Base-by-base conservation (phyloP, 306 rosid species). In the Cicer pinnatifidum region DNA sequence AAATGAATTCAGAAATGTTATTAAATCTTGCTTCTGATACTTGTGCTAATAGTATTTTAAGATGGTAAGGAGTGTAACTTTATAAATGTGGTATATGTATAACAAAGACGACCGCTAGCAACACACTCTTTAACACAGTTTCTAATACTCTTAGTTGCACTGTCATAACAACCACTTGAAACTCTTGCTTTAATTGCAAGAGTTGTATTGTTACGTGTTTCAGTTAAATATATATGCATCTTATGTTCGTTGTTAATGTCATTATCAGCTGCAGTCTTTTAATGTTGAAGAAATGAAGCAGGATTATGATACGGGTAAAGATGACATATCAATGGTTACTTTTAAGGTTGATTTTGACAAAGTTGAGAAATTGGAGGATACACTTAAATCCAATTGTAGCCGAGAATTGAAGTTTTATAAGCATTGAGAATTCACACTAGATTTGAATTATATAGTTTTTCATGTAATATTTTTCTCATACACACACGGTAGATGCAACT, bases 231-330 rank as follows among this genome's bases (percentile, higher is more conserved):
- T 40, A 20, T 73, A 12, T 1, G 10, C 33, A 54, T 68, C 16
- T 67, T 20, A 54, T 63, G 23, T 41, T 56, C 64, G 16, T 52
- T 73, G 12, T 39, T 56, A 50, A 3, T 69, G 62, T 5, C 71
- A 63, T 78, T 81, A 76, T 35, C 87, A 93, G 98, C 77, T 91
- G 75, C 97, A 89, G 68, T 78, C 85, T 72, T 91, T 88, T 72
- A 84, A 85, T 52, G 91, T 83, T 15, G 97, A 86, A 82, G 96
- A 88, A 71, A 77, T 93, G 67, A 84, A 82, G 71, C 94, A 91
- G 77, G 98, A 93, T 76, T 89, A 93, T 47, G 96, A 93, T 67
- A 91, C 92, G 1, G 96, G 97, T 61, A 93, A 93, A 76, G 97
- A 86, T 73, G 87, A 85, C 73, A 84, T 78, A 75, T 80, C 91